Base-by-base conservation (phyloP, 495 filamentous ascomycete genomes). In the Acidiella bohemica region DNA sequence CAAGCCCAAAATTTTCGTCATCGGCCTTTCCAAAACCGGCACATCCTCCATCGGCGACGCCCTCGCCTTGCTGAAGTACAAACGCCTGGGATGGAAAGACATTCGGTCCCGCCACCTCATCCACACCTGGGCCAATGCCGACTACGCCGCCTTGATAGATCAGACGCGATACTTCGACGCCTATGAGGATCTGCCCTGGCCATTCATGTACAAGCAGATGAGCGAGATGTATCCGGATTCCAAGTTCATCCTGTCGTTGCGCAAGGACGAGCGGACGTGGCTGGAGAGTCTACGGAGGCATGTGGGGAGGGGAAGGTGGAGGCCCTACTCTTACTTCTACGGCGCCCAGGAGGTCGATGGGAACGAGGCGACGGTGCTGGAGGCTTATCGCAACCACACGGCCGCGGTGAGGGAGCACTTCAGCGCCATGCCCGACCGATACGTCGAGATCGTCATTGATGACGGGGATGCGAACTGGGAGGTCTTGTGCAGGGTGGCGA, bases 161-260 rank as follows among this genome's bases (percentile, higher is more conserved):
- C 44, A 41, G 30, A 47, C 44, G 16, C 21, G 19, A 12, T 42
- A 47, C 27, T 47, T 28, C 18, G 44, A 47, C 21, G 44, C 44
- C 19, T 47, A 41, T 16, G 44, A 47, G 30, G 44, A 47, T 27
- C 27, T 47, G 31, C 44, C 44, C 1, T 47, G 44, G 44, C 38
- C 44, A 3, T 41, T 41, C 24, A 42, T 47, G 44, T 47, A 47
- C 39, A 24, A 20, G 2, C 34, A 47, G 27, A 34, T 47, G 37
- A 32, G 29, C 11, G 44, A 47, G 21, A 36, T 42, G 37, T 47
- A 41, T 23, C 44, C 44, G 3, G 39, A 41, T 21, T 30, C 37
- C 29, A 47, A 42, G 20, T 47, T 47, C 24, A n/a, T 47, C 8
- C 26, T 47, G 20, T 41, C 37, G 24, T 22, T 47, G 31, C 13